Evolutionary conservation across 352 stramenopile genomes (phyloP), one percentile per base, ranked within the genome.

Genomic region (Globisporangium paddicum): DNA sequence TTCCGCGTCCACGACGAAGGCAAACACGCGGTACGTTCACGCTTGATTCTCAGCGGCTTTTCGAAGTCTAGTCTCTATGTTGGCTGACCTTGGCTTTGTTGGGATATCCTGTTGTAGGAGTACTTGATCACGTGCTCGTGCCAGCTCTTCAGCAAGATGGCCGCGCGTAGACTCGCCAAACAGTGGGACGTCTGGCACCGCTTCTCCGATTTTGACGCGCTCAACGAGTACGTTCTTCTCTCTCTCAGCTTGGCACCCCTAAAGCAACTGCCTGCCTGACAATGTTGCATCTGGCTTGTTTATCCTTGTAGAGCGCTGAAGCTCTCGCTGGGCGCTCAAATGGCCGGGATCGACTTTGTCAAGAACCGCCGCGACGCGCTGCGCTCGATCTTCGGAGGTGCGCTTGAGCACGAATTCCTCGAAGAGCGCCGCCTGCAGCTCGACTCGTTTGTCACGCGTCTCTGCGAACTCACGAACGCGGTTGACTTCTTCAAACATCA

Each of bases 401-500:
- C 70, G 2, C 75, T 87, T 32, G 70, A 82, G 14, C 63, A 76
- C n/a, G 66, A 73, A 26, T 89, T 87, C 45, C 77, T 89, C 26
- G 77, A 86, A 56, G 65, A 81, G 5, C 68, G 79, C 0, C 75
- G 76, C 6, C 57, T 86, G 26, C 66, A 74, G 25, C 57, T 90
- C 0, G 77, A 90, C 46, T 78, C 75, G 18, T 88, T 79, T 25
- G 41, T 88, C 41, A 59, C 63, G 11, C 69, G 72, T 18, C 21
- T 83, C 13, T 83, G 76, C 55, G 68, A 70, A 38, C 74, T 79
- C 28, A 57, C 62, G 0, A 63, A 53, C 32, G 67, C 68, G 5
- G 73, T 84, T 26, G 74, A 82, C 1, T 90, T 90, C 50, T 88
- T 88, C 63, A 81, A 87, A 35, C 60, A 73, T 16, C 64, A 85